Conservation (phyloP, 352 stramenopile genomes). For the Globisporangium spinosum region DNA sequence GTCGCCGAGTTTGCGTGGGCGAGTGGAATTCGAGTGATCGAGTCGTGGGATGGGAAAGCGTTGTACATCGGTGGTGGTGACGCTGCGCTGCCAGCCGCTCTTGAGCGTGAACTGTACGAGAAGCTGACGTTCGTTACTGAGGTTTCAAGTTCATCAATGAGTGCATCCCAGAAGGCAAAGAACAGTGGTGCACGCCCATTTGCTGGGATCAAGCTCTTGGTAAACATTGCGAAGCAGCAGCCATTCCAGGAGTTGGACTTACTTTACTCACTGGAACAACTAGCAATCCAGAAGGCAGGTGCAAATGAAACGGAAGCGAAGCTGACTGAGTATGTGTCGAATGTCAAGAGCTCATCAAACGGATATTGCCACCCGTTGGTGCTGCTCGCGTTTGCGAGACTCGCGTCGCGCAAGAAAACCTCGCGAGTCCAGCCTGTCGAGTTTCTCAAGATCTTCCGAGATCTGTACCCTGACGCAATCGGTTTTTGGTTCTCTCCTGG, state of each 20-base stretch:
- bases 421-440: conserved; percentile 25
- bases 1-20: conserved; percentile 27
- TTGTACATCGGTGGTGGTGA: conserved; percentile 28
- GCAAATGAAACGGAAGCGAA: conserved; percentile 22
- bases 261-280: conserved; percentile 53
- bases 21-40: conserved; percentile 22
- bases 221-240: conserved; percentile 26
- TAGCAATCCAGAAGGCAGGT: conserved; percentile 43
- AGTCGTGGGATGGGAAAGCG: conserved; percentile 46
- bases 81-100: conserved; percentile 27
- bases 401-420: conserved; percentile 20
- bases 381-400: conserved; percentile 46
- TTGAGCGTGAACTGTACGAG: conserved; percentile 37
- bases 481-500: conserved; percentile 35
- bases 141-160: neutral
- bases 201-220: conserved; percentile 49
- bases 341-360: conserved; percentile 9
- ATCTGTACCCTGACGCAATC: conserved; percentile 49
- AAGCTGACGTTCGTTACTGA: conserved; percentile 38
- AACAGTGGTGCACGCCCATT: conserved; percentile 29
- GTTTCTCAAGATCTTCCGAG: conserved; percentile 44
- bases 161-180: conserved; percentile 10
- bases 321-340: conserved; percentile 40
- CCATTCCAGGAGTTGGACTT: conserved; percentile 39
- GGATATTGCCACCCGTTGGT: conserved; percentile 47